Evolutionary conservation across 768 basidiomycete species (phyloP).

Genomic region (Collybiopsis confluens): DNA sequence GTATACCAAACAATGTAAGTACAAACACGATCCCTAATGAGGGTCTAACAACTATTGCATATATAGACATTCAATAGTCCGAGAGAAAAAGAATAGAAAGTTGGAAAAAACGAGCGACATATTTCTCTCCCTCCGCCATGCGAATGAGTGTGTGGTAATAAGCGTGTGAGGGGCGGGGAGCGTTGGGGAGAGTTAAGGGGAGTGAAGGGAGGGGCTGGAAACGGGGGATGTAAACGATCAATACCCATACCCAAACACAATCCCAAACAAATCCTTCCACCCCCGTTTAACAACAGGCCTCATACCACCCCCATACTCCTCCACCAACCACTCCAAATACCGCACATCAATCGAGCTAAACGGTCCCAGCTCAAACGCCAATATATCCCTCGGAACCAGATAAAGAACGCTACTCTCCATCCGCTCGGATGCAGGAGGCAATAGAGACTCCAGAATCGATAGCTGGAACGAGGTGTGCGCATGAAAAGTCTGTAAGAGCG

Average conservation of each 20-base stretch:
- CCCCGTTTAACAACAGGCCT: constrained; percentile 39
- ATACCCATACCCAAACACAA: constrained; percentile 37
- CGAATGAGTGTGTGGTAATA: no score
- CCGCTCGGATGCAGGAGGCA: constrained; percentile 17
- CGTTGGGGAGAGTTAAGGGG: no score
- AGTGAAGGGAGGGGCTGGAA: no score
- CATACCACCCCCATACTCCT: constrained; percentile 54
- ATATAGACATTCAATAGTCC: no score
- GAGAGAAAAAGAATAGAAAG: no score
- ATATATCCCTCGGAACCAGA: constrained; percentile 58
- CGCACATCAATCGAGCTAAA: constrained; percentile 66
- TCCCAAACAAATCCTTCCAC: constrained; percentile 47
- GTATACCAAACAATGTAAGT: no score
- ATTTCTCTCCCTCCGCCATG: no score
- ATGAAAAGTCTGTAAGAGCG: constrained; percentile 66
- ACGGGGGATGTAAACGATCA: no score
- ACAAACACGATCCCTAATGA: no score
- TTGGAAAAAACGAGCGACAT: no score
- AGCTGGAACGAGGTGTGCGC: constrained; percentile 59
- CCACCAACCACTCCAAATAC: constrained; percentile 75
- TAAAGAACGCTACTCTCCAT: constrained; percentile 28
- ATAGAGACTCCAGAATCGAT: constrained; percentile 36
- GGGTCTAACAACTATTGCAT: no score
- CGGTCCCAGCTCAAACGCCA: constrained; percentile 69
- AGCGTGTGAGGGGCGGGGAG: no score